Evolutionary conservation across 192 early-diverging fungal species (phyloP), one percentile per base, ranked within the genome.

Genomic region (Rhizophagus clarus): DNA sequence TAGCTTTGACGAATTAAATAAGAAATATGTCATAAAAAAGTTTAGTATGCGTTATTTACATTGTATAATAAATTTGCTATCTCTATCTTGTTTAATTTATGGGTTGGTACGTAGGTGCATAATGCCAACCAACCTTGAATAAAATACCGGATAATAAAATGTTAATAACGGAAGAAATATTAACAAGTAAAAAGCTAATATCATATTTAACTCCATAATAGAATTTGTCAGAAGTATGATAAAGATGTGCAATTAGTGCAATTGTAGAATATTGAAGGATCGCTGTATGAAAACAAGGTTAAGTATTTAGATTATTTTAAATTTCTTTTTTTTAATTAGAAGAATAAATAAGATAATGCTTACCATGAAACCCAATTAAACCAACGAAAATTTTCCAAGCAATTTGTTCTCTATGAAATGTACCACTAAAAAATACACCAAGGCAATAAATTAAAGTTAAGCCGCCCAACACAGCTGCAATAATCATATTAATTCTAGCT

Each of bases 401-500:
- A 72, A 24, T 26, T 71, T 72, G 22, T 15, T 17, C 10, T 1
- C 7, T 40, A 60, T 22, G 31, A 22, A 2, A 22, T 60, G 26
- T 17, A 17, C 67, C 49, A 61, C 29, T 32, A 4, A 79, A 51
- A 32, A 79, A 70, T 31, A 56, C 77, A 10, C 20, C 6, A 20
- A 79, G 12, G 10, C 69, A 71, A 79, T 45, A 51, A 31, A 79
- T 61, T 28, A 56, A 70, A 9, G 67, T 70, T n/a, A 70, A 26
- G 8, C 66, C 77, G 22, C 67, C 77, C 11, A 79, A 10, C 10
- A 79, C 56, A 32, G 40, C n/a, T 4, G 77, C 77, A 51, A 79
- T 56, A 14, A 79, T 31, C 45, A 79, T 71, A 37, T n/a, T 67
- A 28, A 20, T 15, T 26, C 67, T 32, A 56, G 77, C 77, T 22